Evolutionary conservation across 2,329 filamentous ascomycete genomes (phyloP).

Genomic region (Tolypocladium album): DNA sequence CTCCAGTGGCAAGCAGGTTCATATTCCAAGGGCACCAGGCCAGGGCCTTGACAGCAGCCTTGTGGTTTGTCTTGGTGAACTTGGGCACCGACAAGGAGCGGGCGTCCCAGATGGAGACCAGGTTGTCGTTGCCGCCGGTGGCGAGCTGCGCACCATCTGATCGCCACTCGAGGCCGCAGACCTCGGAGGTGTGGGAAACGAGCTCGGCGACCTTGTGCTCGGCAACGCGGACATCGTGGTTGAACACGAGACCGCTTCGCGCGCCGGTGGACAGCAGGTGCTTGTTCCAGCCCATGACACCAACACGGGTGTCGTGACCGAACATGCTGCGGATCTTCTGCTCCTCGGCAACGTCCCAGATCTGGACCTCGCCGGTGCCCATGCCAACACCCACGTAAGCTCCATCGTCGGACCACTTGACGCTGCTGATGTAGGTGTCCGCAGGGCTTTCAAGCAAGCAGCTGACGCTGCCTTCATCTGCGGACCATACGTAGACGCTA

Average conservation of each 20-base stretch:
- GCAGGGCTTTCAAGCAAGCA: slow-evolving; percentile 78
- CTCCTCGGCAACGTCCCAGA: slow-evolving; percentile 95
- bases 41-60: slow-evolving; percentile 94
- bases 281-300: slow-evolving; percentile 99
- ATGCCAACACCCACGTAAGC: slow-evolving; percentile 94
- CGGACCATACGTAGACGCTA: slow-evolving; percentile 97
- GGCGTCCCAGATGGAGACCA: slow-evolving; percentile 98
- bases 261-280: slow-evolving; percentile 92
- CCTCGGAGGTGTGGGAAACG: slow-evolving; percentile 92
- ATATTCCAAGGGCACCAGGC: slow-evolving; percentile 99
- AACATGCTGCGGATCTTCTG: slow-evolving; percentile 98
- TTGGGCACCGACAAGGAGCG: slow-evolving; percentile 88
- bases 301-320: slow-evolving; percentile 90
- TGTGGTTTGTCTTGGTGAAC: slow-evolving; percentile 99
- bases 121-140: slow-evolving; percentile 96
- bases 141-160: slow-evolving; percentile 93
- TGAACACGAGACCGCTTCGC: slow-evolving; percentile 89
- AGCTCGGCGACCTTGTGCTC: slow-evolving; percentile 98
- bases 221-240: slow-evolving; percentile 95
- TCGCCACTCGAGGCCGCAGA: slow-evolving; percentile 96
- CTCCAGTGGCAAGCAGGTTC: slow-evolving; percentile 92
- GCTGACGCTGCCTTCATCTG: slow-evolving; percentile 81
- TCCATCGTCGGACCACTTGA: slow-evolving; percentile 97
- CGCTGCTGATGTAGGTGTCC: slow-evolving; percentile 94
- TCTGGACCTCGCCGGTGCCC: slow-evolving; percentile 92